A percentile compares a stretch with the other conserved stretches of the same genome.
Conservation (phyloP, 495 filamentous ascomycete genomes). For the Penicillium roqueforti region DNA sequence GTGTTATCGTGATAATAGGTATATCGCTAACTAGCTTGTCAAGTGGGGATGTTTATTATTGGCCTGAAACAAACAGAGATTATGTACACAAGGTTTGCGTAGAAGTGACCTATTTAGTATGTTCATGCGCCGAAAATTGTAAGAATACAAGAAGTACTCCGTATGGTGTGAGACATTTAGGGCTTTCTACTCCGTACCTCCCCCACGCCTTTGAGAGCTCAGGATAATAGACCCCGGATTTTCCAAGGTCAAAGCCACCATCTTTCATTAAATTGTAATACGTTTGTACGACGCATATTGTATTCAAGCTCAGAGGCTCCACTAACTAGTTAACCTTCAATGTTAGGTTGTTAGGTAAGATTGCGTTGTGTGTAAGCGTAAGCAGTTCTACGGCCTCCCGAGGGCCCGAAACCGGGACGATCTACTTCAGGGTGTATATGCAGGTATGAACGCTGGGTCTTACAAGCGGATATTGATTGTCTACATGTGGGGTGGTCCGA, state of each 20-base stretch:
- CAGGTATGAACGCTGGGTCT: conserved; percentile 1
- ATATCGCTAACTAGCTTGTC: background rate
- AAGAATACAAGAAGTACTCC: too few species aligned
- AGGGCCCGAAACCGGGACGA: background rate
- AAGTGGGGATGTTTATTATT: too few species aligned
- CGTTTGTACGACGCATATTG: too few species aligned
- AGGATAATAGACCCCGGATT: background rate
- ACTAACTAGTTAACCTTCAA: background rate
- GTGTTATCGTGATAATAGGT: background rate
- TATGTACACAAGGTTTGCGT: too few species aligned
- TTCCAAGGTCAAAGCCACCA: too few species aligned
- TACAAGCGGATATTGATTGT: background rate
- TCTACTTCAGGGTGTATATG: background rate
- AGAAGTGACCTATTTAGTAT: too few species aligned
- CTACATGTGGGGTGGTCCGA: background rate
- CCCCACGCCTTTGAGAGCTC: background rate
- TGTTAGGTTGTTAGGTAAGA: too few species aligned
- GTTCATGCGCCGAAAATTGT: too few species aligned
- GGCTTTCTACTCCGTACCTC: too few species aligned
- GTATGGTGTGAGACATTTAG: too few species aligned
- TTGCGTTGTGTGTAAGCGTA: background rate
- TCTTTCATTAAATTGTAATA: too few species aligned
- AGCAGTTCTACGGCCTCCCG: background rate
- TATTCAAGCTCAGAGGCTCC: background rate
- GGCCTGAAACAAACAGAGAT: too few species aligned